A percentile compares a stretch with the other conserved stretches of the same genome.
Evolutionary conservation across 2,329 filamentous ascomycete genomes (phyloP).

Genomic region (Aureobasidium melanogenum): DNA sequence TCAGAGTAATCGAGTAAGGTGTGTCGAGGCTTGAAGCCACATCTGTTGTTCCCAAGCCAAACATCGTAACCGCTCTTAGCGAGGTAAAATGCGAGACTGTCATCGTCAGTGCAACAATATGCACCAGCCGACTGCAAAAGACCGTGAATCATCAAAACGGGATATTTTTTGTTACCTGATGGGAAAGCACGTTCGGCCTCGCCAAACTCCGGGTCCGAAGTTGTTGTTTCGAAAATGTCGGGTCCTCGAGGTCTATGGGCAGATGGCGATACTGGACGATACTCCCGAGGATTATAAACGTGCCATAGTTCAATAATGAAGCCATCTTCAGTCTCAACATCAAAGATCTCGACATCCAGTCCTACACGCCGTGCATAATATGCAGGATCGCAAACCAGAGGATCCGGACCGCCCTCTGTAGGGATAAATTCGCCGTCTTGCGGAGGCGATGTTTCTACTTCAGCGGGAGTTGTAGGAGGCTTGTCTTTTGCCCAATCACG

Average conservation of each 20-base stretch:
- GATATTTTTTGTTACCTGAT: conserved; percentile 52
- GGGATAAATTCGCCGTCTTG: conserved; percentile 55
- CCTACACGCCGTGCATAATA: conserved; percentile 87
- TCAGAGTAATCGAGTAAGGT: conserved; percentile 61
- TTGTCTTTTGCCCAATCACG: conserved; percentile 47
- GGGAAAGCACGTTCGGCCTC: conserved; percentile 30
- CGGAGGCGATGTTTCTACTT: conserved; percentile 1
- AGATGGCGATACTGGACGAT: conserved; percentile 40
- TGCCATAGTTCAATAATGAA: conserved; percentile 88
- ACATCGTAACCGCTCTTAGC: conserved; percentile 90
- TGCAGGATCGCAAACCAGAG: conserved; percentile 64
- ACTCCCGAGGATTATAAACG: conserved; percentile 73
- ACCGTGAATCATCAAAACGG: conserved; percentile 79
- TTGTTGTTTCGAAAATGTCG: conserved; percentile 44
- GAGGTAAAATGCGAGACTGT: conserved; percentile 82
- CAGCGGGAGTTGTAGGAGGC: not conserved
- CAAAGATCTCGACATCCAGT: conserved; percentile 71
- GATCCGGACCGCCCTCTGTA: conserved; percentile 72
- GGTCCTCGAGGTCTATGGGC: conserved; percentile 50
- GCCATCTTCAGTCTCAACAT: conserved; percentile 87
- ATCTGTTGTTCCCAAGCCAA: conserved; percentile 91
- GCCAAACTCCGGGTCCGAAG: conserved; percentile 18
- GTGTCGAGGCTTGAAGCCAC: conserved; percentile 74
- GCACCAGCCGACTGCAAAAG: conserved; percentile 80
- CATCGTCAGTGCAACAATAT: conserved; percentile 83